Evolutionary conservation across 2,329 filamentous ascomycete genomes (phyloP), one percentile per base, ranked within the genome.

Genomic region (Esteya vermicola): DNA sequence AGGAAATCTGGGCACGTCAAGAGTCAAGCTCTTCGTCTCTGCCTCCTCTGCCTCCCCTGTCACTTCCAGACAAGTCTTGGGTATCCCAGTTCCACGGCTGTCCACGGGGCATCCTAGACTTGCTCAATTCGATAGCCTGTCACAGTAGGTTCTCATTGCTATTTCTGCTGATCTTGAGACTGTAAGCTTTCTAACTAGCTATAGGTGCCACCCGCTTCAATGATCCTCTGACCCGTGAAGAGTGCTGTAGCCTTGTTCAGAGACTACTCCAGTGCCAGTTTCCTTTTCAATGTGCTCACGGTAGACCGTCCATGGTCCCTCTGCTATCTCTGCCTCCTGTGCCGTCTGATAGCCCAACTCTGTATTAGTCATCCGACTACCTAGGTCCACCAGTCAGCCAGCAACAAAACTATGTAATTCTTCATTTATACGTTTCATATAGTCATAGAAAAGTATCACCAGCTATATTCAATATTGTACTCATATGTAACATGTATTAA

Each of bases 271-370:
- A 51, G 1, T 86, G 81, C 48, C 66, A 64, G 0, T 84, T 89
- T 45, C 84, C 85, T 0, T 91, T 91, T 48, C 78, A 85, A 53
- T 93, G 85, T 57, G 85, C 85, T 1, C 85, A 93, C 62, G 85
- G 85, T 1, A 65, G 78, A 39, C 76, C 76, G 2, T 76, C 72
- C 26, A 72, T 81, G 68, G 68, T 71, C 6, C 77, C 77, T 3
- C 44, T 81, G n/a, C 55, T 78, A 4, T 67, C 75, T 44, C 44
- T 78, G 23, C 64, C 64, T 1, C 18, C 19, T 2, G 18, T 20
- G 2, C n/a, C 27, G 19, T 16, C 10, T 13, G 19, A 16, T 10
- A n/a, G 5, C 4, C 13, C 25, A 7, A 26, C 13, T 26, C 8
- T 8, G 7, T 26, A 26, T 7, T 26, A 26, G 13, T 26, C 25